Evolutionary conservation across 768 basidiomycete genomes (phyloP).

Genomic region (Lentinula edodes): DNA sequence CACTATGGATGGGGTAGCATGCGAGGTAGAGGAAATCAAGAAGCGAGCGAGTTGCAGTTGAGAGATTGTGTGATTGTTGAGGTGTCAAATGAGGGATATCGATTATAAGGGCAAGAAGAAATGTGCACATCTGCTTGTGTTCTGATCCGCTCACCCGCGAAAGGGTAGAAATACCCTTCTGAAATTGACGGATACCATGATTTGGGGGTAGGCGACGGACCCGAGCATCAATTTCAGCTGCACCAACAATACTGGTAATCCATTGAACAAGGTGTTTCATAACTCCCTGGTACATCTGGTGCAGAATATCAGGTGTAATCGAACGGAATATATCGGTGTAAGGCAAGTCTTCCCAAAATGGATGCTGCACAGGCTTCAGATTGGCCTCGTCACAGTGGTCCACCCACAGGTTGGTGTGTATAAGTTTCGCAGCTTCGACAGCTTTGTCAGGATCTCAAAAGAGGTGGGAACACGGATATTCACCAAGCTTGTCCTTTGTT

Average conservation of each 20-base stretch:
- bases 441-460: neutral
- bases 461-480: conserved; percentile 16
- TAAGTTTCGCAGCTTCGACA: too few relatives aligned
- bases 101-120: conserved; percentile 18
- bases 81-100: too few relatives aligned
- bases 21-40: conserved; percentile 28
- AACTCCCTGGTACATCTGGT: conserved; percentile 22
- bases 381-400: conserved; percentile 11
- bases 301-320: conserved; percentile 19
- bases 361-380: conserved; percentile 14
- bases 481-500: conserved; percentile 10
- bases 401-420: too few relatives aligned
- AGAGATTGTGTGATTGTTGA: too few relatives aligned
- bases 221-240: too few relatives aligned
- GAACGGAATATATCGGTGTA: conserved; percentile 15
- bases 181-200: conserved; percentile 22
- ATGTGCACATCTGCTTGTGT: conserved; percentile 18
- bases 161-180: conserved; percentile 22
- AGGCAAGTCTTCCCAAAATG: conserved; percentile 20
- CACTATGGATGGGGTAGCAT: too few relatives aligned
- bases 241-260: too few relatives aligned
- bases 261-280: too few relatives aligned
- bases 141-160: conserved; percentile 20
- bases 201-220: conserved; percentile 8
- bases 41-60: too few relatives aligned